phyloP scores from a whole-genome alignment of 106 monocot genomes.

The Phalaenopsis equestris region DNA sequence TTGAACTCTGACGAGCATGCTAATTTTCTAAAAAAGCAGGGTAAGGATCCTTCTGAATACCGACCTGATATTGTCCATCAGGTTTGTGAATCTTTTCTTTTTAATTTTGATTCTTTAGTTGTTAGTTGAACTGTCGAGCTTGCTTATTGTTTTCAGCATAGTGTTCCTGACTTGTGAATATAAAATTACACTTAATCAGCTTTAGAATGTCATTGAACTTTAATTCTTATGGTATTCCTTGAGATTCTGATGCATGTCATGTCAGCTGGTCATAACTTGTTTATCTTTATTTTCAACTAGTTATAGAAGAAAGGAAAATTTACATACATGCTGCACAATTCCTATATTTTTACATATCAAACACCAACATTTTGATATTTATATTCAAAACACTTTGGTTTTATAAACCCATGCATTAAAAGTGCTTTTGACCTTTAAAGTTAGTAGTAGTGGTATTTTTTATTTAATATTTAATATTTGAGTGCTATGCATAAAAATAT shows the following conservation, averaged over 20 bases:
- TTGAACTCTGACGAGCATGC: slow-evolving; percentile 77
- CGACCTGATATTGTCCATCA: slow-evolving; percentile 77
- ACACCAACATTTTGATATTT: no score
- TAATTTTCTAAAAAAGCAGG: slow-evolving; percentile 61
- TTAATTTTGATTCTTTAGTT: not conserved
- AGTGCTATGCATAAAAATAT: no score
- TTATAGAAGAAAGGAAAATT: no score
- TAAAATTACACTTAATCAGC: not conserved
- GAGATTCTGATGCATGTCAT: not conserved
- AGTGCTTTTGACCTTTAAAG: no score
- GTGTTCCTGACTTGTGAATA: not conserved
- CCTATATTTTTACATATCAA: no score
- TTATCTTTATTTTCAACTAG: not conserved
- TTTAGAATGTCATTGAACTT: not conserved
- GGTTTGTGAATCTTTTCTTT: slow-evolving; percentile 14
- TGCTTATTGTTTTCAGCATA: not conserved
- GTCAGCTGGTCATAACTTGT: slow-evolving; percentile 1
- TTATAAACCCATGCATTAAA: no score
- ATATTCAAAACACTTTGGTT: no score
- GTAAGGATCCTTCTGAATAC: slow-evolving; percentile 61
- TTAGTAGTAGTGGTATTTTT: no score
- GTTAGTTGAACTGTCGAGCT: not conserved
- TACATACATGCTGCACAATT: no score
- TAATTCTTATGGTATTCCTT: not conserved
- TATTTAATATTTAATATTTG: no score